A percentile compares a stretch with the other conserved stretches of the same genome.
phyloP scores from a whole-genome alignment of 805 yeast species.

The Saturnispora zaruensis region DNA sequence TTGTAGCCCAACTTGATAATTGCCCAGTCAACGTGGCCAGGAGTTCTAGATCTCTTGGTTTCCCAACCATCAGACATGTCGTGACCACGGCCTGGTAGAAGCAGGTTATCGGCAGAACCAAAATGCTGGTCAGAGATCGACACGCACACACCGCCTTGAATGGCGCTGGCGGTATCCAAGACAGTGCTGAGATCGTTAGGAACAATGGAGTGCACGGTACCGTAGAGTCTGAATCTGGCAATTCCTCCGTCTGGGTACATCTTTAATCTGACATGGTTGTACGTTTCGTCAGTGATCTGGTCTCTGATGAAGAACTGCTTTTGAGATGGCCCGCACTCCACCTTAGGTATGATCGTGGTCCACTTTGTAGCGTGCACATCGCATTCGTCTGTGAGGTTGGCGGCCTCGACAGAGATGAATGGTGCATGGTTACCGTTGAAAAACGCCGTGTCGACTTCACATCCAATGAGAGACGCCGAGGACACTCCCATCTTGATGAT shows the following conservation, averaged over 20 bases:
- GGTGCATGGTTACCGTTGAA: constrained; percentile 97
- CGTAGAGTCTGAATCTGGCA: constrained; percentile 87
- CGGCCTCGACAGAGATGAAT: constrained; percentile 73
- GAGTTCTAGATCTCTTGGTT: constrained; percentile 76
- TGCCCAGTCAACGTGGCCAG: constrained; percentile 90
- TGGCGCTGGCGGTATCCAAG: constrained; percentile 72
- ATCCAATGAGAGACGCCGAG: constrained; percentile 68
- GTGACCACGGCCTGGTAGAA: constrained; percentile 88
- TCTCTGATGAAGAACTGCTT: constrained; percentile 71
- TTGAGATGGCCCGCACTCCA: constrained; percentile 85
- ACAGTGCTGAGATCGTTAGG: constrained; percentile 38
- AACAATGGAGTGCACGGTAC: constrained; percentile 66
- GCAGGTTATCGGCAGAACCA: constrained; percentile 81
- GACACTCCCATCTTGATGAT: constrained; percentile 75
- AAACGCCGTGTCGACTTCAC: constrained; percentile 88
- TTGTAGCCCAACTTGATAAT: constrained; percentile 67
- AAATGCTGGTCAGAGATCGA: constrained; percentile 87
- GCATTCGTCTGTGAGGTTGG: constrained; percentile 30
- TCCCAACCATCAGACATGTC: constrained; percentile 99
- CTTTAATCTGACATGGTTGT: constrained; percentile 72
- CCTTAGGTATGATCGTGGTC: constrained; percentile 60
- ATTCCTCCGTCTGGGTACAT: constrained; percentile 99
- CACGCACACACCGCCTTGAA: constrained; percentile 84
- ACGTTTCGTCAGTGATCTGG: constrained; percentile 47
- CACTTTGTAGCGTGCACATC: constrained; percentile 39